phyloP scores from a whole-genome alignment of 108 stramenopile species.

The Parmales sp. region DNA sequence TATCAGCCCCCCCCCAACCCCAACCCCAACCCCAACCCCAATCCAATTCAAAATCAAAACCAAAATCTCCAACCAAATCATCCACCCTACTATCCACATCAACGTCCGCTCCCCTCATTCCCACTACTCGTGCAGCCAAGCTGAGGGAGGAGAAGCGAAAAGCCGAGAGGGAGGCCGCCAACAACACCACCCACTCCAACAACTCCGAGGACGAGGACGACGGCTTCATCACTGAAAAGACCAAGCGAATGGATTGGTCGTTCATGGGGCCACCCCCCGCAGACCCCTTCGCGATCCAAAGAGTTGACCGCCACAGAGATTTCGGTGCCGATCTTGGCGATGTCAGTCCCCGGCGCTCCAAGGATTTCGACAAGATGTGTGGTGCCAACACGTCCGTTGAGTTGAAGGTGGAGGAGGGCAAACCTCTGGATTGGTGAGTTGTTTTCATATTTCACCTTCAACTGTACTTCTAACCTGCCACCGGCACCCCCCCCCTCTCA shows the following conservation, averaged over 20 bases:
- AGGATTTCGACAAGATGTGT: not conserved
- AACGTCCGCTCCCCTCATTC: not conserved
- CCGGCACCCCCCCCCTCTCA: too few species aligned
- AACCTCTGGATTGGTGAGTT: slow-evolving; percentile 5
- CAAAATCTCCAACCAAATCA: too few species aligned
- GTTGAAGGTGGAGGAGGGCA: not conserved
- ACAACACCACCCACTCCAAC: not conserved
- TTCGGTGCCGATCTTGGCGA: not conserved
- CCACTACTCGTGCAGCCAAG: not conserved
- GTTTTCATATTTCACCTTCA: too few species aligned
- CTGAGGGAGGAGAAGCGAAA: not conserved
- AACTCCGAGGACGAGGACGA: not conserved
- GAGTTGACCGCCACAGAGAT: not conserved
- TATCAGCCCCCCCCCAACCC: too few species aligned
- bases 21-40: too few species aligned
- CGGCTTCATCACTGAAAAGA: not conserved
- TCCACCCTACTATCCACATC: too few species aligned
- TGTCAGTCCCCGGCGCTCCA: not conserved
- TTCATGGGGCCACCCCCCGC: not conserved
- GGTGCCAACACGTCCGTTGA: not conserved
- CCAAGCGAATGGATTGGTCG: not conserved
- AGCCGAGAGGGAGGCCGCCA: not conserved
- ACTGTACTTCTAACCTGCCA: too few species aligned
- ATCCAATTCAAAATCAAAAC: too few species aligned
- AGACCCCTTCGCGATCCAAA: not conserved